Conservation (phyloP, 495 filamentous ascomycete species). For the Jackrogersella multiformis region DNA sequence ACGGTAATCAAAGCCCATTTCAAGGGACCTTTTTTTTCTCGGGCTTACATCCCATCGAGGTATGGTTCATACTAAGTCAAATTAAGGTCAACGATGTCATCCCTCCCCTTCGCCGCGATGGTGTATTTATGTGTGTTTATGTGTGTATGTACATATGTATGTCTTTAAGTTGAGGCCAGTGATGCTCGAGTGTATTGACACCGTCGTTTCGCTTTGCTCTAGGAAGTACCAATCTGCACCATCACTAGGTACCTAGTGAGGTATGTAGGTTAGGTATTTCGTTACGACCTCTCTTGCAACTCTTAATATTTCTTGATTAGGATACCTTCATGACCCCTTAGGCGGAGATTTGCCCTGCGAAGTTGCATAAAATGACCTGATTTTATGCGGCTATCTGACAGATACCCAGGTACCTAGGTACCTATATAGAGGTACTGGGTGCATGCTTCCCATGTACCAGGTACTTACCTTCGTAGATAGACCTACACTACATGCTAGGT, state of each 20-base stretch:
- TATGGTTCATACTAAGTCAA: slow-evolving; percentile 26
- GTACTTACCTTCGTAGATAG: no score
- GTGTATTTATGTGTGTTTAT: neutral
- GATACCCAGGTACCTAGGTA: no score
- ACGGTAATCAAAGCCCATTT: slow-evolving; percentile 24
- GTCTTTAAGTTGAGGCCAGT: slow-evolving; percentile 17
- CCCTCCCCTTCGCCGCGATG: slow-evolving; percentile 24
- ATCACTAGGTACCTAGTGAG: no score
- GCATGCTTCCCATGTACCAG: no score
- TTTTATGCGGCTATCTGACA: neutral
- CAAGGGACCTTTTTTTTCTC: slow-evolving; percentile 14
- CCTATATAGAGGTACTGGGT: neutral
- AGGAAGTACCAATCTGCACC: no score
- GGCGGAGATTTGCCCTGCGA: slow-evolving; percentile 19
- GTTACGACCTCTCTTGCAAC: neutral
- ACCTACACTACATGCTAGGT: no score
- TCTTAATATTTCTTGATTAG: neutral
- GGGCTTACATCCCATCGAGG: slow-evolving; percentile 24
- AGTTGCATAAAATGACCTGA: slow-evolving; percentile 11
- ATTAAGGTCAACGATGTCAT: slow-evolving; percentile 28
- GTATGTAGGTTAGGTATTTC: no score
- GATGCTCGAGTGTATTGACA: neutral
- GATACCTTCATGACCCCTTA: slow-evolving; percentile 4
- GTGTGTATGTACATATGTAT: no score
- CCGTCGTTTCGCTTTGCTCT: slow-evolving; percentile 12